These are phyloP conservation scores for Wickerhamia fluorescens DNA, from an alignment of 805 yeast species.

Conservation along the genomic window DNA sequence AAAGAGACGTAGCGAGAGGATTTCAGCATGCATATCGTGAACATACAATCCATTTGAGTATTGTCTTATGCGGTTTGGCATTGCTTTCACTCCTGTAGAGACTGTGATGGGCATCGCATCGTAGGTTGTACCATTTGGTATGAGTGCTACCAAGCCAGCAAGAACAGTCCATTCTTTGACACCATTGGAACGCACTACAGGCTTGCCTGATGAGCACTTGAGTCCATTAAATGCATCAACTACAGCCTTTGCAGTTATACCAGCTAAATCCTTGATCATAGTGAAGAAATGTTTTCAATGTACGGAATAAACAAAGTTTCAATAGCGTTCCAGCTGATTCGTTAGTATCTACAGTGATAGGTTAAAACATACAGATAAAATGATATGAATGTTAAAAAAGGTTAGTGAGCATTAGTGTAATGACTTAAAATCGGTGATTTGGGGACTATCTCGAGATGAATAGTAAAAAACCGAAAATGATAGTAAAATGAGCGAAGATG, in stretches of 20 bases:
- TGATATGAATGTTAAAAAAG: no score
- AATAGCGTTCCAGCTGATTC: no score
- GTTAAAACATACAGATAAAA: no score
- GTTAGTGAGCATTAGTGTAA: no score
- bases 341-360: no score
- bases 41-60: conserved; percentile 52
- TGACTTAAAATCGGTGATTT: no score
- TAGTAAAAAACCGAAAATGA: no score
- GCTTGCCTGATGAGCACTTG: conserved; percentile 44
- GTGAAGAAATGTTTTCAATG: no score
- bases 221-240: conserved; percentile 22
- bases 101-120: conserved; percentile 37
- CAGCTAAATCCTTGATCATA: no score
- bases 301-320: no score
- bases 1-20: conserved; percentile 63
- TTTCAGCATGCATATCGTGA: conserved; percentile 91
- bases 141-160: conserved; percentile 57
- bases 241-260: conserved; percentile 10
- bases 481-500: no score
- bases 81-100: conserved; percentile 79
- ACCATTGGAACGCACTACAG: conserved; percentile 55
- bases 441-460: no score
- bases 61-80: conserved; percentile 46
- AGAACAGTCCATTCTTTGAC: conserved; percentile 76
- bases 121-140: conserved; percentile 1